Evolutionary conservation across 139 green algal genomes (phyloP), one percentile per base, ranked within the genome.

Genomic region (Coelastrella sp.): DNA sequence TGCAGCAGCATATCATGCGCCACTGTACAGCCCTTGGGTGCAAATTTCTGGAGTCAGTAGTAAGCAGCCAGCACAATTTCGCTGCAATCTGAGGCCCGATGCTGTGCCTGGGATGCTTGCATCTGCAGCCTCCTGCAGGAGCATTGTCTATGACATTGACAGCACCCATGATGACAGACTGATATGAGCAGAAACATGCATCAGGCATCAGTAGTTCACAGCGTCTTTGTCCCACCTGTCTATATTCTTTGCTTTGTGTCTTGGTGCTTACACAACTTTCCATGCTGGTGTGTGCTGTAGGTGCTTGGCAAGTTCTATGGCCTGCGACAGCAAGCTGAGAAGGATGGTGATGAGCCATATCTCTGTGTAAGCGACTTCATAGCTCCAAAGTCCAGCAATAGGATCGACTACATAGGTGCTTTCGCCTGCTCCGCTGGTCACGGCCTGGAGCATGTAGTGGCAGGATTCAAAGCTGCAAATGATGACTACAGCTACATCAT

Each of bases 401-500:
- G 99, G 76, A 87, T 90, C 17, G 98, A 99, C 94, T 99, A 99
- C 94, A 75, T 99, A 3, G 98, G 98, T 81, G 97, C 98, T 93
- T 99, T 99, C 93, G 97, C 96, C 22, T 98, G 97, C 80, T 95
- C 88, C 3, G 95, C 96, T 32, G 97, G 97, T 60, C 96, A 98
- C 83, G 98, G 98, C 14, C 92, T 99, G 75, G 96, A 99, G 81
- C 85, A 96, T 75, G 90, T 88, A 19, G 83, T 88, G 6, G 83
- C 83, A 57, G 83, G 83, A 47, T 88, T 73, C 83, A 88, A 88
- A 61, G 68, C 17, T 17, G 83, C 68, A 22, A 17, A 92, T 20
- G 96, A 98, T 87, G 97, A 99, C 91, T 98, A 98, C 93, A 96
- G 80, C 81, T 98, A 99, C 94, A 99, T 99, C 97, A 99, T 99